These are phyloP conservation scores for Pinus tabuliformis DNA, from an alignment of 75 land plant species.

Conservation along the genomic window DNA sequence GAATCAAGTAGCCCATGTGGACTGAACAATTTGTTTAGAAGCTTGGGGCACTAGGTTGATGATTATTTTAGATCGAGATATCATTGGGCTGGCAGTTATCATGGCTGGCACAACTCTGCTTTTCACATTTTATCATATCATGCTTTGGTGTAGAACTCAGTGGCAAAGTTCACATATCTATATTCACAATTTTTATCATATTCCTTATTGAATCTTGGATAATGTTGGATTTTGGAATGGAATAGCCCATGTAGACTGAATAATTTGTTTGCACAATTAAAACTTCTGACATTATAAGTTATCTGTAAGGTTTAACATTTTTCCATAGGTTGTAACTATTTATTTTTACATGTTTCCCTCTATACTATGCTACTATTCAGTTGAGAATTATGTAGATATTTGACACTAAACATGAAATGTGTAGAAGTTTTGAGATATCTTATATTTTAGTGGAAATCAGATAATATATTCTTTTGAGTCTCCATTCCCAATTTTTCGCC, in stretches of 20 bases:
- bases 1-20: no score
- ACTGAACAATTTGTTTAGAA: no score
- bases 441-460: no score
- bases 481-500: no score
- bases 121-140: constrained; percentile 87
- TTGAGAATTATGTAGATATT: background rate
- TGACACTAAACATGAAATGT: background rate
- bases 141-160: constrained; percentile 99
- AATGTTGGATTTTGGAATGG: background rate
- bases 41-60: constrained; percentile 84
- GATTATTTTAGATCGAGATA: constrained; percentile 60
- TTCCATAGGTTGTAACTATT: no score
- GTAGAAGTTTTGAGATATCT: background rate
- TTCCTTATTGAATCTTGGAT: background rate
- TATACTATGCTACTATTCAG: background rate
- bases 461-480: no score
- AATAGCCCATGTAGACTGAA: background rate
- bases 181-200: background rate
- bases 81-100: constrained; percentile 92
- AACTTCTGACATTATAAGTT: no score
- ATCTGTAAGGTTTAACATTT: background rate
- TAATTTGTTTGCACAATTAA: background rate
- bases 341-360: no score
- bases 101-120: constrained; percentile 91
- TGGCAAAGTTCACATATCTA: constrained; percentile 99